phyloP scores from a whole-genome alignment of 2,329 filamentous ascomycete species.

The Zymoseptoria brevis region DNA sequence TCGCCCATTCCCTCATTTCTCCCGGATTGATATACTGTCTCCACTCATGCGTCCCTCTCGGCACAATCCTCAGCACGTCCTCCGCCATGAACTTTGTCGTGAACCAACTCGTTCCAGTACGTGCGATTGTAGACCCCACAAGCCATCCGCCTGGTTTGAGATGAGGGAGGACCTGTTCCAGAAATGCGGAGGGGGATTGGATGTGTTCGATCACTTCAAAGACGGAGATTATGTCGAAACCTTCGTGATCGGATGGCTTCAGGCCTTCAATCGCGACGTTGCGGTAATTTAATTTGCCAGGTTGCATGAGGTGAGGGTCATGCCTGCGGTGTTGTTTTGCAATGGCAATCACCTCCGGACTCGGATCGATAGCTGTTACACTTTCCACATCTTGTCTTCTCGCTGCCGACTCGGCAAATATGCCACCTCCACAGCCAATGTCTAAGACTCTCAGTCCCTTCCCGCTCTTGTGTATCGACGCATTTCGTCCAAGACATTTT shows the following conservation, averaged over 20 bases:
- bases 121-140: slow-evolving; percentile 82
- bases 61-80: slow-evolving; percentile 78
- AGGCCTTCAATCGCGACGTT: slow-evolving; percentile 72
- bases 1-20: slow-evolving; percentile 54
- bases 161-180: slow-evolving; percentile 62
- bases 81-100: slow-evolving; percentile 91
- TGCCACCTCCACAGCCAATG: slow-evolving; percentile 90
- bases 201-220: slow-evolving; percentile 98
- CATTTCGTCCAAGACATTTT: slow-evolving; percentile 46
- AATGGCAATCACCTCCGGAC: slow-evolving; percentile 62
- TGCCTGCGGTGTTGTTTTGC: slow-evolving; percentile 66
- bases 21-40: slow-evolving; percentile 84
- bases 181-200: slow-evolving; percentile 63
- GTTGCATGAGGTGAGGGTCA: slow-evolving; percentile 58
- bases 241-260: slow-evolving; percentile 25
- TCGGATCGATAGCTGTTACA: slow-evolving; percentile 73
- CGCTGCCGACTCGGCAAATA: slow-evolving; percentile 84
- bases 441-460: slow-evolving; percentile 64
- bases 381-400: slow-evolving; percentile 54
- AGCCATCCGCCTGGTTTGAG: slow-evolving; percentile 90
- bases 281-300: slow-evolving; percentile 56
- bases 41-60: slow-evolving; percentile 93
- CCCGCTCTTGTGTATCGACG: slow-evolving; percentile 23
- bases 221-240: slow-evolving; percentile 72
- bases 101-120: slow-evolving; percentile 81